Conservation (phyloP, 1,284 basidiomycete genomes). For the Schizophyllum commune region DNA sequence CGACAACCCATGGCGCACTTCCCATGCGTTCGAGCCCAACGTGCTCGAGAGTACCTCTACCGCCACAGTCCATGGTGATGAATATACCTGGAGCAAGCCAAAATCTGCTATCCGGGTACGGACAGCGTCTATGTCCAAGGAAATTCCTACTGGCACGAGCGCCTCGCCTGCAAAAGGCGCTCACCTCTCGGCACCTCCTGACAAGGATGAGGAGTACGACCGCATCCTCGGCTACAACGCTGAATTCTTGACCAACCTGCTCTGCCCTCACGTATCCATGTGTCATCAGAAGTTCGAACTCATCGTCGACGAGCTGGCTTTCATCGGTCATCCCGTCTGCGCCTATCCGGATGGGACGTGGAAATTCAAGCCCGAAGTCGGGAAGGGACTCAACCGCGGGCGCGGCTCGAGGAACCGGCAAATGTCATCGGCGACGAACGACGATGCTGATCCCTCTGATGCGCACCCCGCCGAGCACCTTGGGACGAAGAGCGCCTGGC, state of each 20-base stretch:
- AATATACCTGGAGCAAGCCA: constrained; percentile 52
- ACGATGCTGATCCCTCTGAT: constrained; percentile 18
- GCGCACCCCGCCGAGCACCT: constrained; percentile 3
- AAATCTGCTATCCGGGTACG: constrained; percentile 29
- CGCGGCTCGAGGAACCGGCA: constrained; percentile 27
- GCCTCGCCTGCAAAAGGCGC: constrained; percentile 31
- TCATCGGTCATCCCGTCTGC: constrained; percentile 92
- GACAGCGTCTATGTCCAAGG: constrained; percentile 30
- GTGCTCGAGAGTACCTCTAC: constrained; percentile 11
- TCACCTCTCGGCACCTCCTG: constrained; percentile 24
- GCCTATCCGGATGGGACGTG: constrained; percentile 68
- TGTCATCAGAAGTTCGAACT: constrained; percentile 96
- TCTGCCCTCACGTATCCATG: constrained; percentile 73
- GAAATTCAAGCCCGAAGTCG: constrained; percentile 52
- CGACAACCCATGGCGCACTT: constrained; percentile 66
- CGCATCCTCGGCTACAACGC: constrained; percentile 73
- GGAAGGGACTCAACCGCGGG: constrained; percentile 34
- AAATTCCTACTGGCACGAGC: constrained; percentile 24
- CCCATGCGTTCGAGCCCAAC: constrained; percentile 35
- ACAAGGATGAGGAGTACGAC: constrained; percentile 50
- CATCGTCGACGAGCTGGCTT: constrained; percentile 87
- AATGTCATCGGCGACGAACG: constrained; percentile 19
- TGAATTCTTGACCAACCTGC: constrained; percentile 74
- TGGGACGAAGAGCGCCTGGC: constrained; percentile 33
- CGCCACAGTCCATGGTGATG: constrained; percentile 27